phyloP scores from a whole-genome alignment of 2,329 filamentous ascomycete genomes.

The Fusarium temperatum region DNA sequence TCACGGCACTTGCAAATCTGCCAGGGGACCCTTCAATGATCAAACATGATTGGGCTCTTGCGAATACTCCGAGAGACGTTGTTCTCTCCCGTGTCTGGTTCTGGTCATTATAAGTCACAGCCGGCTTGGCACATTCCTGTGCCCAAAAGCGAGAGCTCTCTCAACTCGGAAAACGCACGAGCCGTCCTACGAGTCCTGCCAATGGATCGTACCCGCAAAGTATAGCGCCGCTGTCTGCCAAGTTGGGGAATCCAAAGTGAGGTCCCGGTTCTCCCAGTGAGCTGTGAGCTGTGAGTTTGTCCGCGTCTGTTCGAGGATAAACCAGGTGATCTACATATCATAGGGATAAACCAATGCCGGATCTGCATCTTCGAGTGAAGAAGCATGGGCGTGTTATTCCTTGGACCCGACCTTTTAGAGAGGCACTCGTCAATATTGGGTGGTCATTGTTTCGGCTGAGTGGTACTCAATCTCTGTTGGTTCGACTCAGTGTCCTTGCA shows the following conservation, averaged over 20 bases:
- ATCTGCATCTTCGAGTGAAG: neutral
- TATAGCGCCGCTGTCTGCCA: constrained; percentile 12
- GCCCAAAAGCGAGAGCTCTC: neutral
- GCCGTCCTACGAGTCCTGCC: constrained; percentile 25
- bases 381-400: neutral
- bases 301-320: neutral
- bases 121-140: constrained; percentile 36
- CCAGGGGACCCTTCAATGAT: neutral
- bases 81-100: neutral
- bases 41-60: neutral
- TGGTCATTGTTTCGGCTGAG: neutral
- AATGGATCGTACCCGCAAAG: constrained; percentile 1
- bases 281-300: neutral
- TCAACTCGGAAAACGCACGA: constrained; percentile 15
- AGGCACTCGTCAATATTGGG: neutral
- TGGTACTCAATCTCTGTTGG: neutral
- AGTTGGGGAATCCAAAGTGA: neutral
- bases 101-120: neutral
- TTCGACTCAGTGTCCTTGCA: neutral
- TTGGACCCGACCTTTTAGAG: neutral
- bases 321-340: neutral
- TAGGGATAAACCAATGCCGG: neutral
- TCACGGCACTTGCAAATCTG: neutral
- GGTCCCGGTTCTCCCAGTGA: neutral
- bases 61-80: neutral